Conservation (phyloP, 257 asterid genomes). For the Solanum chmielewskii region DNA sequence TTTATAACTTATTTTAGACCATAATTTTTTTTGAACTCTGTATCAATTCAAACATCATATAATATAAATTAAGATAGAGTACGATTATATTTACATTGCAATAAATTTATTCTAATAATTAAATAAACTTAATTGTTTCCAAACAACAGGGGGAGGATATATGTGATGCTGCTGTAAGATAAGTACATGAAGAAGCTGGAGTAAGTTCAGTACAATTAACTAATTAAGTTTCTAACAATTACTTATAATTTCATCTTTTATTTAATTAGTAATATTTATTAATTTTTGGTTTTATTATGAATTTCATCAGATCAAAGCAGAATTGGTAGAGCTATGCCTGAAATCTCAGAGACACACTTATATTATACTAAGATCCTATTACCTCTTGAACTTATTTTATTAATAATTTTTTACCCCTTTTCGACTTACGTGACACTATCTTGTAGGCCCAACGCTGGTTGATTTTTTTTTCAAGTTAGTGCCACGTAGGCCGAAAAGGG, state of each 20-base stretch:
- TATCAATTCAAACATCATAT: too few relatives aligned
- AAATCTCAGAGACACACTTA: too few relatives aligned
- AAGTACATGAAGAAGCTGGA: constrained; percentile 94
- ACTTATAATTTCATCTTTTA: not conserved
- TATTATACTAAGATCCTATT: too few relatives aligned
- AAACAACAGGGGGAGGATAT: constrained; percentile 69
- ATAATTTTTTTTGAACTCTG: too few relatives aligned
- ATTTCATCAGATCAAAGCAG: constrained; percentile 51
- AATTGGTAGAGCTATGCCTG: constrained; percentile 40
- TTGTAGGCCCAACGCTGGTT: too few relatives aligned
- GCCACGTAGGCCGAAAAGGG: too few relatives aligned
- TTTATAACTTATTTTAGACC: too few relatives aligned
- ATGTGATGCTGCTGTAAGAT: constrained; percentile 83
- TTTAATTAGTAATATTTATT: not conserved
- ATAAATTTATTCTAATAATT: not conserved
- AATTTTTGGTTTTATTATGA: not conserved
- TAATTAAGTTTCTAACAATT: not conserved
- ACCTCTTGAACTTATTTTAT: too few relatives aligned
- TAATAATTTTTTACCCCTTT: too few relatives aligned
- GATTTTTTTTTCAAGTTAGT: too few relatives aligned
- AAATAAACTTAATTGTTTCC: not conserved
- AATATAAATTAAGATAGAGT: too few relatives aligned
- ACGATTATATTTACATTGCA: not conserved
- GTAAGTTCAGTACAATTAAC: constrained; percentile 22
- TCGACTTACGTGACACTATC: too few relatives aligned